These are phyloP conservation scores for Hypoxylon sp. DNA, from an alignment of 2,329 filamentous ascomycete species.

Conservation along the genomic window DNA sequence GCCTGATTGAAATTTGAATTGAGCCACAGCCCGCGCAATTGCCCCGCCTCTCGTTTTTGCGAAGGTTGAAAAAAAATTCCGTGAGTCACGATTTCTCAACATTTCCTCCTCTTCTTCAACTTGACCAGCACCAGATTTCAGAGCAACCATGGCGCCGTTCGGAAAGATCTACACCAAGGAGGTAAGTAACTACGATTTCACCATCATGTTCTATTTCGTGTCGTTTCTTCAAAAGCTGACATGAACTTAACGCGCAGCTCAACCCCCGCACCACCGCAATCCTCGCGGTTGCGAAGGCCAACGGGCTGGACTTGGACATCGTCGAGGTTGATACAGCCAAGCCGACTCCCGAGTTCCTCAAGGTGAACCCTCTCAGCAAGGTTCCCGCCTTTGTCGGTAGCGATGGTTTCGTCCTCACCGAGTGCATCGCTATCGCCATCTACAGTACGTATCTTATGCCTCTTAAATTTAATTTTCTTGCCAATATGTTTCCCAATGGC, in stretches of 20 bases:
- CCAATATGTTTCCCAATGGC: slow-evolving; percentile 36
- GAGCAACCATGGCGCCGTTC: slow-evolving; percentile 81
- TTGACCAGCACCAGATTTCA: slow-evolving; percentile 46
- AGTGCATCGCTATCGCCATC: slow-evolving; percentile 95
- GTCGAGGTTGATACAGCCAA: slow-evolving; percentile 78
- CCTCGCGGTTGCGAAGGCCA: slow-evolving; percentile 96
- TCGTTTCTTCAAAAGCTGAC: slow-evolving; percentile 46
- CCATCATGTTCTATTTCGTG: slow-evolving; percentile 37
- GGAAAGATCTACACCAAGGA: slow-evolving; percentile 94
- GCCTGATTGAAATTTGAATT: slow-evolving; percentile 42
- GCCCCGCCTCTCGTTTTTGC: slow-evolving; percentile 50
- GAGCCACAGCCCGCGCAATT: slow-evolving; percentile 38
- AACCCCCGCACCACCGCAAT: slow-evolving; percentile 93
- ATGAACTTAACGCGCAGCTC: slow-evolving; percentile 68
- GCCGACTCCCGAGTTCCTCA: slow-evolving; percentile 82
- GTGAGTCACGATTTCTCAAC: slow-evolving; percentile 40
- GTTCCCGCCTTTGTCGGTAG: slow-evolving; percentile 92
- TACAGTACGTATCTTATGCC: slow-evolving; percentile 81
- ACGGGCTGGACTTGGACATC: slow-evolving; percentile 91
- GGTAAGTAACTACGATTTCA: slow-evolving; percentile 66
- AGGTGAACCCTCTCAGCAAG: slow-evolving; percentile 90
- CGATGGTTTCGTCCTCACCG: slow-evolving; percentile 90
- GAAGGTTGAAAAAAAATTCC: slow-evolving; percentile 45
- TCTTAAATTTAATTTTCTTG: slow-evolving; percentile 32
- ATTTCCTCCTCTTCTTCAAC: slow-evolving; percentile 36